Base-by-base conservation (phyloP, 2,329 filamentous ascomycete genomes). In the Hymenoscyphus repandus region DNA sequence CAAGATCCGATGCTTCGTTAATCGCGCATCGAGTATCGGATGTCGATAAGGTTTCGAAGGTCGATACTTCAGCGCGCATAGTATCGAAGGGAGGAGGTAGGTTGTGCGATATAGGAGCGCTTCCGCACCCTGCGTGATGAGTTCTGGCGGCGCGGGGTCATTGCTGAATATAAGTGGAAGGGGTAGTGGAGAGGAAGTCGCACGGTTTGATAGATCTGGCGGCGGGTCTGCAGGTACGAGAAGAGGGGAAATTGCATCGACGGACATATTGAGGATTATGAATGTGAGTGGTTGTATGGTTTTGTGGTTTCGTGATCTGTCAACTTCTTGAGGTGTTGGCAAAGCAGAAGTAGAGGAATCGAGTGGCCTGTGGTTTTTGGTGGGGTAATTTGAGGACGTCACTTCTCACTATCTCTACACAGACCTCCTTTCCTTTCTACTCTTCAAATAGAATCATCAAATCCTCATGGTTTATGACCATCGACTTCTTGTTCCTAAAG, bases 101-200 rank as follows among this genome's bases (percentile, higher is more conserved):
- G 81, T 84, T 15, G 89, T 92, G 69, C 83, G 85, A 80, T 95
- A 97, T 66, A 99, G 82, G 58, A 92, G 89, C 53, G 89, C 91
- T 80, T 99, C 93, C 66, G 93, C 93, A 71, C 93, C 93, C 77
- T 97, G 93, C 51, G 89, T 85, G 61, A 97, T 81, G 64, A 96
- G 86, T 44, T 67, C 69, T 56, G 89, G 82, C 44, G 79, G 70
- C 60, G 74, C 68, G 36, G 80, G 74, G 55, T 72, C 82, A 73
- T 52, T 76, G 74, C 49, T 44, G 50, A 64, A 60, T 41, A 60
- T 62, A 49, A 62, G 52, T 44, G 62, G 64, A 36, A 59, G 52
- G 38, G 47, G 54, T 31, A 47, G 20, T n/a, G 45, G 45, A 20
- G 45, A 39, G n/a, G 45, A 15, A 15, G 45, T 32, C 12, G 45